A percentile compares a stretch with the other conserved stretches of the same genome.
Conservation (phyloP, 306 rosid genomes). For the Quillaja saponaria region DNA sequence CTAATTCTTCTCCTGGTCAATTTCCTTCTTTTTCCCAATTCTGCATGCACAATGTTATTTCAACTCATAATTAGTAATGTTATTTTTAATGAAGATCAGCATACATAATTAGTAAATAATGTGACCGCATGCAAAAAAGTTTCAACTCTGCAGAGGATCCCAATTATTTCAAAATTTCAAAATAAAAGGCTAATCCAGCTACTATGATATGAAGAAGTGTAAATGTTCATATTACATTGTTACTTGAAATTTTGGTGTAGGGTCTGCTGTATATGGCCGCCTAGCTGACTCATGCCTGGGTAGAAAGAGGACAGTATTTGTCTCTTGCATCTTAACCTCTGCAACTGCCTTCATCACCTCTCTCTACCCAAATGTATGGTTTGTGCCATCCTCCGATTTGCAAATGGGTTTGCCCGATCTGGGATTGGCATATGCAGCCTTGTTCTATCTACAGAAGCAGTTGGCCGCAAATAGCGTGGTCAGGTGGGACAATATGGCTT, state of each 20-base stretch:
- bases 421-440: conserved; percentile 35
- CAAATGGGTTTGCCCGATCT: conserved; percentile 33
- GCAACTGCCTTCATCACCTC: conserved; percentile 31
- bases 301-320: conserved; percentile 29
- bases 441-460: conserved; percentile 36
- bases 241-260: conserved; percentile 20
- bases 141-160: background rate
- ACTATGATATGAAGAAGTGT: background rate
- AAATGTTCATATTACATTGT: background rate
- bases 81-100: too few species aligned
- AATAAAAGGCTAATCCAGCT: background rate
- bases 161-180: background rate
- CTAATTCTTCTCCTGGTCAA: background rate
- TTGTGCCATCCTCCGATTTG: conserved; percentile 31
- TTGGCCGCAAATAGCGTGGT: conserved; percentile 29
- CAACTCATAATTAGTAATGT: too few species aligned
- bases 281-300: conserved; percentile 36
- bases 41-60: background rate
- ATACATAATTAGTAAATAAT: background rate
- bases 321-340: conserved; percentile 35
- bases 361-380: conserved; percentile 27
- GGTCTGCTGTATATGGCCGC: conserved; percentile 34
- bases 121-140: background rate
- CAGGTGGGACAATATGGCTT: conserved; percentile 36
- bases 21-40: background rate